phyloP scores from a whole-genome alignment of 768 basidiomycete species.

The Lentinula edodes region DNA sequence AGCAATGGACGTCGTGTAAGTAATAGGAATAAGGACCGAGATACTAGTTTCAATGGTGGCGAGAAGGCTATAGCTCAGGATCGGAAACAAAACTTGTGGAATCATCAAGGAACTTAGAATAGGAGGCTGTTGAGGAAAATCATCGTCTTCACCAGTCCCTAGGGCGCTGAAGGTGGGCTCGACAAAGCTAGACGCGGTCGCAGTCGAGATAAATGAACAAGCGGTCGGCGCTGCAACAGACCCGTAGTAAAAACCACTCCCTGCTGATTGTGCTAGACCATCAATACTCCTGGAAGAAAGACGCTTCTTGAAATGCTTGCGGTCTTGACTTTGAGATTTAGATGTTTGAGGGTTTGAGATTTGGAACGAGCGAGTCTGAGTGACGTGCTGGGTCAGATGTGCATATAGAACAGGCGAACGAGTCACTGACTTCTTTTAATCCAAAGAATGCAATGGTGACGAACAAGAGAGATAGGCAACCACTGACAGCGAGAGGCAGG shows the following conservation, averaged over 20 bases:
- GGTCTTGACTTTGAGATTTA: neutral
- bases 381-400: neutral
- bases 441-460: constrained; percentile 15
- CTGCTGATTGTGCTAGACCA: neutral
- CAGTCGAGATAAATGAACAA: neutral
- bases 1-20: neutral
- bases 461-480: constrained; percentile 16
- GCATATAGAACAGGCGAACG: neutral
- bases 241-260: neutral
- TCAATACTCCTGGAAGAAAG: neutral
- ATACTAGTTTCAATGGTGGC: neutral
- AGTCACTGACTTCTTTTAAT: constrained; percentile 23
- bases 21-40: neutral
- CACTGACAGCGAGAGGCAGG: constrained; percentile 26
- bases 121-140: neutral
- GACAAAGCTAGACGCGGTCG: neutral
- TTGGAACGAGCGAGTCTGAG: neutral
- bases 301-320: neutral
- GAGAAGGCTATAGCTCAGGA: neutral
- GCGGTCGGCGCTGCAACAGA: neutral
- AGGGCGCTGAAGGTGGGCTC: neutral
- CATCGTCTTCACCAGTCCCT: neutral
- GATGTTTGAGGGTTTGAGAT: neutral
- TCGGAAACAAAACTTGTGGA: neutral
- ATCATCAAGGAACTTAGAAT: neutral